Base-by-base conservation (phyloP, 306 rosid species). In the Rosa persica region DNA sequence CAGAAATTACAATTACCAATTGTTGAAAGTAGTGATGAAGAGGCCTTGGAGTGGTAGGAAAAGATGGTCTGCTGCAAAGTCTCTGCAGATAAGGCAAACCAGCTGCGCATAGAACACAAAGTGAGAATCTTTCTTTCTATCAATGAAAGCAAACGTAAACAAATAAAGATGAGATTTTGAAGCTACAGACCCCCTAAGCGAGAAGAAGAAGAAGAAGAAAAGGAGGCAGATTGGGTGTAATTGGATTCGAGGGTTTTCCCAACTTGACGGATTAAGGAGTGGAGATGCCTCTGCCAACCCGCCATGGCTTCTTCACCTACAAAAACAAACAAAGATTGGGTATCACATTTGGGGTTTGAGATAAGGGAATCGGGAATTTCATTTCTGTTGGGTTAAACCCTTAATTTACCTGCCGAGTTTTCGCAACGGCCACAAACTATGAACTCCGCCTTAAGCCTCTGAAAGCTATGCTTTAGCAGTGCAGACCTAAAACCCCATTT, bases 241-340 rank as follows among this genome's bases (percentile, higher is more conserved):
- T 74, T 76, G 51, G 46, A 69, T 72, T n/a, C n/a, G n/a, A n/a
- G n/a, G n/a, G n/a, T n/a, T n/a, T n/a, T n/a, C n/a, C n/a, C n/a
- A 54, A 91, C 78, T 80, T 70, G 89, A 34, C 82, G 75, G 70
- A 93, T 77, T 64, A 91, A 39, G 2, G 91, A 87, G 43, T 89
- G 87, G 58, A 93, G 46, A 39, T 84, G 89, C 78, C 92, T 89
- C 77, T 86, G 92, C 97, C 98, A 93, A 75, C 90, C 95, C 86
- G 81, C 93, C 98, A 93, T 92, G 83, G 84, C 76, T 74, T 76
- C 81, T 39, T 39, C 64, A 44, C 44, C 52, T 67, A 12, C 55
- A 52, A 9, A 61, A 17, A 20, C 25, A 54, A 54, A 54, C 23
- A 54, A 25, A 54, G n/a, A 54, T 54, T 20, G 25, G 23, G 67